Evolutionary conservation across 2,329 filamentous ascomycete species (phyloP).

Genomic region (Decorospora gaudefroyi): DNA sequence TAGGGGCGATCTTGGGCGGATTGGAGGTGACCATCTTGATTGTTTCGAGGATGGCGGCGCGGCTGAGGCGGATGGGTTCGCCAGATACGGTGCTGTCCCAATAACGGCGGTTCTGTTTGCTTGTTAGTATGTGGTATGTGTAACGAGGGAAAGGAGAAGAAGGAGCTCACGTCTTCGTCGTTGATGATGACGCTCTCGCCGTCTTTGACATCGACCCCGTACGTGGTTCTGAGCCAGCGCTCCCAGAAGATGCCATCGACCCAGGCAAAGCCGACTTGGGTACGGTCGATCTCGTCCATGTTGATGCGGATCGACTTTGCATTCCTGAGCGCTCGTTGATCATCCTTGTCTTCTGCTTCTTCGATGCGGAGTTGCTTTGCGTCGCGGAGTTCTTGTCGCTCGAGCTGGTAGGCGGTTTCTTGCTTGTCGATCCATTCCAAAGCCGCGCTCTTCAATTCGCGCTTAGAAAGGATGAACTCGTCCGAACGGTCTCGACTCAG

Average conservation of each 20-base stretch:
- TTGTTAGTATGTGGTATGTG: constrained; percentile 11
- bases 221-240: constrained; percentile 92
- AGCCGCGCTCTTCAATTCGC: constrained; percentile 93
- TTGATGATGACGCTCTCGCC: constrained; percentile 95
- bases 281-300: constrained; percentile 83
- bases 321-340: constrained; percentile 80
- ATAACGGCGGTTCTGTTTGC: constrained; percentile 79
- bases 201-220: constrained; percentile 82
- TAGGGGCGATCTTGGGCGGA: constrained; percentile 72
- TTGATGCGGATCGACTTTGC: constrained; percentile 92
- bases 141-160: background rate
- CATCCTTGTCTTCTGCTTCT: constrained; percentile 90
- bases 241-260: constrained; percentile 98
- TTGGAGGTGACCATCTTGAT: constrained; percentile 70
- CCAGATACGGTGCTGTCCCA: constrained; percentile 92
- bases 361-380: constrained; percentile 95
- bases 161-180: constrained; percentile 82
- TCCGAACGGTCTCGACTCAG: constrained; percentile 79
- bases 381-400: constrained; percentile 89
- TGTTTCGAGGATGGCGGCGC: constrained; percentile 89
- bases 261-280: constrained; percentile 94
- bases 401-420: constrained; percentile 85
- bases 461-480: constrained; percentile 75
- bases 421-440: constrained; percentile 99
- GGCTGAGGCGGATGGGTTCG: constrained; percentile 84